Base-by-base conservation (phyloP, 1,284 basidiomycete genomes). In the Cryptococcus sp. region DNA sequence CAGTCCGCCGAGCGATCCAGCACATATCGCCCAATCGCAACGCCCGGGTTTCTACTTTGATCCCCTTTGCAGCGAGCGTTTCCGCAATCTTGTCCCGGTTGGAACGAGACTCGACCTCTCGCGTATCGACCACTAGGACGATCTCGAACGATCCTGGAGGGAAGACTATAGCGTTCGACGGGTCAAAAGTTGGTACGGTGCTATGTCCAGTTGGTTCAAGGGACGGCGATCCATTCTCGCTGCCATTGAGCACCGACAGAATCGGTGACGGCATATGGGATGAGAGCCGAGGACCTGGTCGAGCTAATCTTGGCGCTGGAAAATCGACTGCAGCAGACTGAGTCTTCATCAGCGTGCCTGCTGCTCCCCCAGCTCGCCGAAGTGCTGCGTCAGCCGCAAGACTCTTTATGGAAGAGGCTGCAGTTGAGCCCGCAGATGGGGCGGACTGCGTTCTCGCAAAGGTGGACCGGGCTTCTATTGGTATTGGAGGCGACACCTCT, bases 21-120 rank as follows among this genome's bases (percentile, higher is more conserved):
- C 82, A 72, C 58, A 83, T 81, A 70, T 85, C 84, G 5, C 84
- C 84, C 7, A 85, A 66, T 30, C 80, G 75, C 39, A 85, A 66
- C 1, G 82, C 78, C 19, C 81, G 67, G 30, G 79, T 77, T 57
- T 83, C 81, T n/a, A 81, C 79, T 17, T 70, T 67, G 40, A 83
- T 65, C 0, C 81, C 81, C 39, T 73, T 69, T 17, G 71, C 69
- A 22, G 62, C 54, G 3, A 81, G 67, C 8, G 66, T 65, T 20
- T 78, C 75, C 3, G 66, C 64, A 16, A 79, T 73, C 60, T 72
- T 73, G 51, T 80, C 78, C 20, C 76, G 68, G 57, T 72, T 70
- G 11, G 69, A 73, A 43, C 68, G 70, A 2, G 76, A 73, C 58
- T 80, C 79, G 48, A 81, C 71, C 61, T 85, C 84, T 11, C 84